Base-by-base conservation (phyloP, 352 stramenopile genomes). In the Phytophthora pistaciae region DNA sequence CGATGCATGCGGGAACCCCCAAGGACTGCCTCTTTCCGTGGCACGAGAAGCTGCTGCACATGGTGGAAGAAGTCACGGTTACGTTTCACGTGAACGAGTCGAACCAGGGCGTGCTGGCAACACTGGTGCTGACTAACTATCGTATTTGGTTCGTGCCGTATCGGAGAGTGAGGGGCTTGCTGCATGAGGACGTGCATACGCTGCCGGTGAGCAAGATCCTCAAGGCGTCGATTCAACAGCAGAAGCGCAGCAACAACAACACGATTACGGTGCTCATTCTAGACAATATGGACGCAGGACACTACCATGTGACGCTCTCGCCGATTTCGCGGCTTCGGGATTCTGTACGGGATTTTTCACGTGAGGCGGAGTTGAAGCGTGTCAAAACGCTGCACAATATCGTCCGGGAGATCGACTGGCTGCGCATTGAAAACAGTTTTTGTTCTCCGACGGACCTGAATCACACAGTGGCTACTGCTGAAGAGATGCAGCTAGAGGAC, bases 51-150 rank as follows among this genome's bases (percentile, higher is more conserved):
- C 72, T 96, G 9, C 61, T 96, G 61, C 83, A 96, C 67, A 92
- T 95, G 85, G 80, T 96, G 40, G 89, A 96, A 66, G 89, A 96
- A 64, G 87, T 96, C 44, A 91, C 87, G 0, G 85, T 96, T 10
- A 96, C 89, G n/a, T 96, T 96, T 57, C 89, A 96, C 68, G 87
- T 96, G 54, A 96, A 94, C 46, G 89, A 96, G 36, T 88, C 77
- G 7, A 96, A 96, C 58, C 89, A 96, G 59, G 89, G 89, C 44
- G 89, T 96, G 29, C 70, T 96, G 7, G 87, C 87, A 6, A 93
- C 87, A 21, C 66, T 96, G 23, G 83, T 96, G 46, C 69, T 96
- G 11, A 94, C 89, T 1, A 96, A 93, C 62, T 96, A 94, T 66
- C 82, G 89, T 10, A 82, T 96, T 53, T 96, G 89, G 89, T 92